Base-by-base conservation (phyloP, 139 green algal species). In the Yamagishiella unicocca region DNA sequence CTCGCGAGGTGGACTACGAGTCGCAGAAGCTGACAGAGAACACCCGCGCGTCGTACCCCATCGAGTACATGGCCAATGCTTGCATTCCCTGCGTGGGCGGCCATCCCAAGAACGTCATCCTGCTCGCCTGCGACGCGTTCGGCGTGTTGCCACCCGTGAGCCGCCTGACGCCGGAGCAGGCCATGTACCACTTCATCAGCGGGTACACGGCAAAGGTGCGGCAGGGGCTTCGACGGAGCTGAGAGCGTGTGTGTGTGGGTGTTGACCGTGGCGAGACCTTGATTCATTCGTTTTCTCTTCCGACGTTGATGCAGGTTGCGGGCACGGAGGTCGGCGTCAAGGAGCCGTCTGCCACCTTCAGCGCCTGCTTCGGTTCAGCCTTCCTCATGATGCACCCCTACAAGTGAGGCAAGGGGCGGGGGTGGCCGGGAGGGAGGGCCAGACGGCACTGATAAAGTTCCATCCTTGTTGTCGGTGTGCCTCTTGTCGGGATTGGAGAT, bases 101-200 rank as follows among this genome's bases (percentile, higher is more conserved):
- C 1, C 97, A 99, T 92, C 97, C 97, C 80, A 96, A 96, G 87
- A 97, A 98, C 88, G 92, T 99, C 38, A 88, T 95, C 17, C 87
- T 95, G 81, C 90, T 95, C 40, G 92, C 90, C 67, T 95, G 92
- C 74, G 90, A 93, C 89, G 97, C 97, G 10, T 99, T 99, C 91
- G 97, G 97, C 40, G 97, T 99, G 84, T 94, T 99, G 88, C 97
- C 97, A 0, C 97, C 97, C 22, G 95, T 99, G 37, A 90, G 87
- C 71, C 93, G 92, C 68, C 94, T 99, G 33, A 97, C 91, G 31
- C 89, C 87, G 46, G 95, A 96, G 87, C 97, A 99, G 90, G 97
- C 97, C 42, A 99, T 99, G 97, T 99, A 99, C 90, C 96, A 98
- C 88, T 99, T 99, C 90, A 95, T 99, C 76, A 95, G 85, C 24